Conservation (phyloP, 305 asterid genomes). For the Withania somnifera region DNA sequence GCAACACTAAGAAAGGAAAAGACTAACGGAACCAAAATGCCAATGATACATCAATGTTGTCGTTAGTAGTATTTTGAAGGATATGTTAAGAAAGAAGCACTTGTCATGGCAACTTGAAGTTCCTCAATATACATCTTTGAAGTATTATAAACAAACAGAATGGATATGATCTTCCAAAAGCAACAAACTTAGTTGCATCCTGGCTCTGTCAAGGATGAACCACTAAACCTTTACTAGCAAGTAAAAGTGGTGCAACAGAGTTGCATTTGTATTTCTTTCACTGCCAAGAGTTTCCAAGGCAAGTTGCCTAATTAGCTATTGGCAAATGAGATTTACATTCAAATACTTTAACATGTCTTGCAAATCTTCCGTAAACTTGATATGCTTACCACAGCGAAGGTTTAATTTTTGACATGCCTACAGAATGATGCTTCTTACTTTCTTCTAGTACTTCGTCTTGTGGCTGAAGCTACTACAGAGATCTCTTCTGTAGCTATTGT, state of each 20-base stretch:
- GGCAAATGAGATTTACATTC: background rate
- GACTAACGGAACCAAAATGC: background rate
- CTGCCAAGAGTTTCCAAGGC: background rate
- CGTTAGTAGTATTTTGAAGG: background rate
- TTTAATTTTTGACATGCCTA: background rate
- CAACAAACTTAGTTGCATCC: background rate
- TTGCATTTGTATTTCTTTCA: background rate
- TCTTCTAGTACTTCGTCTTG: constrained; percentile 43
- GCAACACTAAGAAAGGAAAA: background rate
- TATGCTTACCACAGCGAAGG: background rate
- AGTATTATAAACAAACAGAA: background rate
- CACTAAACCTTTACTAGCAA: background rate
- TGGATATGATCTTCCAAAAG: background rate
- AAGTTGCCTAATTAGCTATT: background rate
- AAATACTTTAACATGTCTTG: background rate
- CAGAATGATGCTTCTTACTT: constrained; percentile 10
- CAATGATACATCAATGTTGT: background rate
- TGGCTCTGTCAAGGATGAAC: background rate
- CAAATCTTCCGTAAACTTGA: background rate
- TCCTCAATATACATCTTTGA: background rate
- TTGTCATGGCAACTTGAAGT: background rate
- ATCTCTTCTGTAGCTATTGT: constrained; percentile 14
- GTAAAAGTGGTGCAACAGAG: background rate
- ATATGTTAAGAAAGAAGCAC: background rate
- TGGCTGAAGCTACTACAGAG: constrained; percentile 12